A percentile compares a stretch with the other conserved stretches of the same genome.
Conservation (phyloP, 768 basidiomycete genomes). For the Termitomyces sp. region DNA sequence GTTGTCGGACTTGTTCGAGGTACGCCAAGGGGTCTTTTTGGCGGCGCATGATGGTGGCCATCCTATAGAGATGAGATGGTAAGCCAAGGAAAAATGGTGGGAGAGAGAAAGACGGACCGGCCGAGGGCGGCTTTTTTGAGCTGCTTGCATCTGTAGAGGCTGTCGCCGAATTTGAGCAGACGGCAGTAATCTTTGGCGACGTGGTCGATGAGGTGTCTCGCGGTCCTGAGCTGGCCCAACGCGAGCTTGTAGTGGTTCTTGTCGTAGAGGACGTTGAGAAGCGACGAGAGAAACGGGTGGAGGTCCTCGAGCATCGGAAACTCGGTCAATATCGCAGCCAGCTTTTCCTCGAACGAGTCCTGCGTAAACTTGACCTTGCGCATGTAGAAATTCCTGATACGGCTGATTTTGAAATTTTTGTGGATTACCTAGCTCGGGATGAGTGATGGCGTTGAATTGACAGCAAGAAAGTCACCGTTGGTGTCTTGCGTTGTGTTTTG, state of each 20-base stretch:
- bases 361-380: slow-evolving; percentile 99
- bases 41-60: slow-evolving; percentile 98
- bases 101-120: slow-evolving; percentile 49
- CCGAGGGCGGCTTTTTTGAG: slow-evolving; percentile 96
- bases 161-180: slow-evolving; percentile 96
- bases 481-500: slow-evolving; percentile 95
- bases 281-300: slow-evolving; percentile 91
- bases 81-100: too few species aligned
- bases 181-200: slow-evolving; percentile 97
- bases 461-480: too few species aligned
- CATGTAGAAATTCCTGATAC: slow-evolving; percentile 98
- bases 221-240: slow-evolving; percentile 93
- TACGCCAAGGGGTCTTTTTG: slow-evolving; percentile 99
- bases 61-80: too few species aligned
- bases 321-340: slow-evolving; percentile 88
- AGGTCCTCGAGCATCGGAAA: slow-evolving; percentile 98
- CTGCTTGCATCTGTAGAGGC: slow-evolving; percentile 97
- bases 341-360: slow-evolving; percentile 93
- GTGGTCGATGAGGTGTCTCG: slow-evolving; percentile 92
- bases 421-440: slow-evolving; percentile 79
- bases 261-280: slow-evolving; percentile 99
- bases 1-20: slow-evolving; percentile 98
- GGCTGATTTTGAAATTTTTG: slow-evolving; percentile 99
- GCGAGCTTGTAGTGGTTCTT: slow-evolving; percentile 99
- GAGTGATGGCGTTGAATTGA: too few species aligned